phyloP scores from a whole-genome alignment of 108 stramenopile genomes.

The Cylindrotheca fusiformis region DNA sequence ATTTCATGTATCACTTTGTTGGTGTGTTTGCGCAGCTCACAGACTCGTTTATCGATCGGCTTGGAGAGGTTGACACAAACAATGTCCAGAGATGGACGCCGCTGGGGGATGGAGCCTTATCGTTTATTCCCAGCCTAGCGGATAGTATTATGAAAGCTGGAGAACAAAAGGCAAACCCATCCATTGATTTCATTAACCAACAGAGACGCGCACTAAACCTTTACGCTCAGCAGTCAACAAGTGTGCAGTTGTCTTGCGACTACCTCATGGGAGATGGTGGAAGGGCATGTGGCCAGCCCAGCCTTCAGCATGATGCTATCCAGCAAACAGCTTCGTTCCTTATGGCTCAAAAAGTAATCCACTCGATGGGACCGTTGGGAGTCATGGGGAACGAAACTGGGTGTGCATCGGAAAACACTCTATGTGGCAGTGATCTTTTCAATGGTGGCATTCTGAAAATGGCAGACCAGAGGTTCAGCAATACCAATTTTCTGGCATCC shows the following conservation, averaged over 20 bases:
- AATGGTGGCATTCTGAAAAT: neutral
- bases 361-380: neutral
- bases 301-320: neutral
- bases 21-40: constrained; percentile 1
- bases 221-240: neutral
- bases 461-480: neutral
- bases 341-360: constrained; percentile 5
- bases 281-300: neutral
- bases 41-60: constrained; percentile 2
- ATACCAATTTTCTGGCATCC: neutral
- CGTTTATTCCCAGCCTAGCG: constrained; percentile 1
- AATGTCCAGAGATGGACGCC: constrained; percentile 2
- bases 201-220: neutral
- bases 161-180: neutral
- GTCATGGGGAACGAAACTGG: neutral
- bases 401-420: neutral
- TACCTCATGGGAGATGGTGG: neutral
- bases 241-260: constrained; percentile 3
- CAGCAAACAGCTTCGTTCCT: constrained; percentile 5
- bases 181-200: neutral
- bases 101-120: neutral
- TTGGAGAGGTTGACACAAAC: neutral
- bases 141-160: constrained; percentile 2
- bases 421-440: constrained; percentile 4
- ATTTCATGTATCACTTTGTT: constrained; percentile 2